Base-by-base conservation (phyloP, 305 asterid species). In the Plantago coronopus region DNA sequence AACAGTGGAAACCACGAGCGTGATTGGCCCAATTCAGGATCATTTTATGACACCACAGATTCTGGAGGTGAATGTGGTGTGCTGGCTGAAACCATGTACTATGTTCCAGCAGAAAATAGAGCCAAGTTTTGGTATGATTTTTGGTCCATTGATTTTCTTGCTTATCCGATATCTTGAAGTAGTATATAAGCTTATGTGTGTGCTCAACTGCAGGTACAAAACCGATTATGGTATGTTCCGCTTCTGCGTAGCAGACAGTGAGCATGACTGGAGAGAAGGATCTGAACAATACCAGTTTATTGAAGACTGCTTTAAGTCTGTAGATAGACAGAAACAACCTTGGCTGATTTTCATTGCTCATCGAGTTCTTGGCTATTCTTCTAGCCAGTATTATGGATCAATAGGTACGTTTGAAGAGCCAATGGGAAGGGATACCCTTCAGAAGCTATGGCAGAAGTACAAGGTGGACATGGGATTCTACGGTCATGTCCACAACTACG, bases 41-140 rank as follows among this genome's bases (percentile, higher is more conserved):
- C 88, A 61, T 87, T 87, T 69, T 87, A 84, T 48, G 80, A 66
- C 64, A 69, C 65, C 21, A 54, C 53, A 37, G 94, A 87, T 72
- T 87, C 95, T 18, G 95, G 95, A 54, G 95, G 94, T 27, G 95
- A 87, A 72, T 87, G 95, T 59, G 95, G 95, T 40, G 95, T 87
- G 53, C 76, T 57, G 23, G 95, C 95, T 42, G 86, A 87, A 78
- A 87, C 89, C 69, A 82, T 84, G 85, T 84, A 80, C 66, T 87
- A 77, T 42, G 83, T 82, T 64, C 95, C 94, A 15, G 94, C 95
- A 10, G 86, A 82, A 69, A 87, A 80, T 18, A 72, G 90, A 79
- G 94, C 89, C 66, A 87, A 87, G 60, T 82, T 87, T 64, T 74
- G 83, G 83, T 80, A 77, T 12, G 40, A 2, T 34, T 34, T 2